Conservation (phyloP, 148 eudicot species). For the Pouteria glomerata region DNA sequence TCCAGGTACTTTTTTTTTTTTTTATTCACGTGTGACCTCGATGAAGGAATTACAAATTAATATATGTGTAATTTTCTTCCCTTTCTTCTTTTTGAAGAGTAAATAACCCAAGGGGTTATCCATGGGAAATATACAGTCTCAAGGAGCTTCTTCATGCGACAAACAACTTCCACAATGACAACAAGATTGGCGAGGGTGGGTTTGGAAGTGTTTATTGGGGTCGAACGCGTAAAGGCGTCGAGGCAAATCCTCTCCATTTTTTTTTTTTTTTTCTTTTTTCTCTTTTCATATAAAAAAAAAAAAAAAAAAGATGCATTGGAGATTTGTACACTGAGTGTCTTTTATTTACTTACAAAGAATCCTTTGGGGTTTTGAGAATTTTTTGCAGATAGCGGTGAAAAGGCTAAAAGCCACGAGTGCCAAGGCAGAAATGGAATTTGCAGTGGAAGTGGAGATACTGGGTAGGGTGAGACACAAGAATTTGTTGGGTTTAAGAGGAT, state of each 20-base stretch:
- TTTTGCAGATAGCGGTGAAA: conserved; percentile 42
- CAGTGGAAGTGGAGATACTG: conserved; percentile 45
- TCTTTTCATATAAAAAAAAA: too few species aligned
- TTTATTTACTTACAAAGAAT: too few species aligned
- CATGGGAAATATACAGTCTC: conserved; percentile 43
- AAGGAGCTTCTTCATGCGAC: conserved; percentile 42
- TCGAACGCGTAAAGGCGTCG: conserved; percentile 34
- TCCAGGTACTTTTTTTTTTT: too few species aligned
- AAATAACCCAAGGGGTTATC: conserved; percentile 27
- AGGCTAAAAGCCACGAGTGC: conserved; percentile 34
- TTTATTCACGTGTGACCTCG: too few species aligned
- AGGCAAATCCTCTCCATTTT: conserved; percentile 23
- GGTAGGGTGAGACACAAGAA: conserved; percentile 50
- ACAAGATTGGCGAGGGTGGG: conserved; percentile 47
- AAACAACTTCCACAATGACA: conserved; percentile 34
- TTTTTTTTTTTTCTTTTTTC: neutral
- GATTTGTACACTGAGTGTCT: too few species aligned
- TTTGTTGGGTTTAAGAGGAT: conserved; percentile 39
- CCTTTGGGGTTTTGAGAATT: too few species aligned
- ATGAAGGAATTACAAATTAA: too few species aligned
- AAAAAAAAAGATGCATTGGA: too few species aligned
- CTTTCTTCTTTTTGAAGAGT: neutral
- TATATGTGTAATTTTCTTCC: neutral
- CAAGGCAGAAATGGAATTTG: conserved; percentile 48
- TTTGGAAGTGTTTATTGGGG: conserved; percentile 57